Conservation (phyloP, 352 stramenopile species). For the Poterioochromonas sp. region DNA sequence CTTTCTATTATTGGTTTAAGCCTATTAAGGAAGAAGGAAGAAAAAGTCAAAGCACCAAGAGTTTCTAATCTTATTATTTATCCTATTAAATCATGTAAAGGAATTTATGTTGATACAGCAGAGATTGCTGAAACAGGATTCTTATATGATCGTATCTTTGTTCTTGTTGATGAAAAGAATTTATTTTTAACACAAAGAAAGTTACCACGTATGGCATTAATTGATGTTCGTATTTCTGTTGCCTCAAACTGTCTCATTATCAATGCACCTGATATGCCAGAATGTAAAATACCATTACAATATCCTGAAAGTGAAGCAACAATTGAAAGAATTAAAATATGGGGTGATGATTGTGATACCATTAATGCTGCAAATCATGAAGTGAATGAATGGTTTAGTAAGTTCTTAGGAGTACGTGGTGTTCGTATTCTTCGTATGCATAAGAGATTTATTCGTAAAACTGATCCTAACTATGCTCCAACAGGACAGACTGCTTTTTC, state of each 20-base stretch:
- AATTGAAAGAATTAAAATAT: constrained; percentile 53
- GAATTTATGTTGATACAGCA: constrained; percentile 50
- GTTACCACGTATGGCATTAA: constrained; percentile 56
- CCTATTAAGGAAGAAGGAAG: too few species aligned
- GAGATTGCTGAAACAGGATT: constrained; percentile 52
- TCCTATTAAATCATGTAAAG: constrained; percentile 67
- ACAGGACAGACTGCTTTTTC: constrained; percentile 56
- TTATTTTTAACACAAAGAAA: constrained; percentile 63
- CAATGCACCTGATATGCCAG: constrained; percentile 54
- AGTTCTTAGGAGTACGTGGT: constrained; percentile 48
- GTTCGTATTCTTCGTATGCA: constrained; percentile 55
- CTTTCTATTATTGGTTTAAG: too few species aligned
- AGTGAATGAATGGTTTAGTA: constrained; percentile 56
- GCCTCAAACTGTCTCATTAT: constrained; percentile 40
- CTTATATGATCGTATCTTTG: constrained; percentile 61
- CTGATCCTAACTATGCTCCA: constrained; percentile 56
- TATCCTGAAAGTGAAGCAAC: constrained; percentile 39
- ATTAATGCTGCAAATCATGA: too few species aligned
- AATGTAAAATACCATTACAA: constrained; percentile 55
- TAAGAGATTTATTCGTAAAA: constrained; percentile 54
- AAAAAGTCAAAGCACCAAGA: too few species aligned
- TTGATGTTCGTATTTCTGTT: constrained; percentile 49
- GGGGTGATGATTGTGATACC: constrained; percentile 55
- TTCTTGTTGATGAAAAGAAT: constrained; percentile 57
- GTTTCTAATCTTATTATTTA: constrained; percentile 48